Conservation (phyloP, 176 grass and related monocot species). For the Aegilops sharonensis region DNA sequence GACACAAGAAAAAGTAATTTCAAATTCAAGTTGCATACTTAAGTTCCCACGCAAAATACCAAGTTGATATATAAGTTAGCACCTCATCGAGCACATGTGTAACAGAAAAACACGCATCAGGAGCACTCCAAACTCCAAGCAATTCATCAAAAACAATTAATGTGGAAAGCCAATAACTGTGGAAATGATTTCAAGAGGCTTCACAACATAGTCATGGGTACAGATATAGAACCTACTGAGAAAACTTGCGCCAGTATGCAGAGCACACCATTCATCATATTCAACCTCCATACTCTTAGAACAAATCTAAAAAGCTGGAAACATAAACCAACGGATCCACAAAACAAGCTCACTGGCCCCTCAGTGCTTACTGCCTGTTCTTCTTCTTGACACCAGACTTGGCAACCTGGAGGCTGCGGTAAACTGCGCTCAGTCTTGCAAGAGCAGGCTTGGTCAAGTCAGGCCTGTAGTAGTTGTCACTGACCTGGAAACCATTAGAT, state of each 20-base stretch:
- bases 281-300: background rate
- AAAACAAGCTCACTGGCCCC: background rate
- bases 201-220: background rate
- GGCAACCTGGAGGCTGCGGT: constrained; percentile 78
- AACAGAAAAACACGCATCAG: background rate
- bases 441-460: constrained; percentile 78
- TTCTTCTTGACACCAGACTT: constrained; percentile 91
- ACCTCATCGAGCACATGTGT: background rate
- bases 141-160: background rate
- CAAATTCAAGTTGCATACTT: background rate
- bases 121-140: too few relatives aligned
- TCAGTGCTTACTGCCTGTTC: constrained; percentile 53
- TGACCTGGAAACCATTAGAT: constrained; percentile 37
- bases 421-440: constrained; percentile 54
- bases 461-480: constrained; percentile 78
- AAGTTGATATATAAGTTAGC: background rate
- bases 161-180: background rate
- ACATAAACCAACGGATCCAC: constrained; percentile 9
- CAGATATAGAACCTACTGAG: constrained; percentile 12
- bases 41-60: too few relatives aligned
- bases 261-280: constrained; percentile 1
- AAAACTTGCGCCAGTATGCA: background rate
- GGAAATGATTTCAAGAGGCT: background rate
- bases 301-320: constrained; percentile 16
- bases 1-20: background rate